phyloP scores from a whole-genome alignment of 139 green algal genomes.

The Eudorina sp. region DNA sequence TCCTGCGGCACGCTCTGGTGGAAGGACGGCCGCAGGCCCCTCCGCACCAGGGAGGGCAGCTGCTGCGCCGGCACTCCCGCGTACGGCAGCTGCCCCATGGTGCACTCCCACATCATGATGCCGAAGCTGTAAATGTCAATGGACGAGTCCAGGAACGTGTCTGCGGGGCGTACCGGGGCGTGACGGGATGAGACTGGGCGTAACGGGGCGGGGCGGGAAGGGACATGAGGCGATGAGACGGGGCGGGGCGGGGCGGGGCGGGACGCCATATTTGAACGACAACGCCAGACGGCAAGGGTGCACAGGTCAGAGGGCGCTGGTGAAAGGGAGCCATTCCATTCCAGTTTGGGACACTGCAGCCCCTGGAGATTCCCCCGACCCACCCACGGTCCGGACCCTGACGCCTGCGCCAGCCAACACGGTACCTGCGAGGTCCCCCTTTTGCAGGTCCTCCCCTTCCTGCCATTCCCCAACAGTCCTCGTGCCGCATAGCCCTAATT shows the following conservation, averaged over 20 bases:
- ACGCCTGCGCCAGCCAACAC: too few species aligned
- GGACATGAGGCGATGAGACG: background rate
- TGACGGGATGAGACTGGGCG: background rate
- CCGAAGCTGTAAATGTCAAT: constrained; percentile 55
- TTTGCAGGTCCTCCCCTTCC: background rate
- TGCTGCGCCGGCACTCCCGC: background rate
- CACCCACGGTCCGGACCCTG: too few species aligned
- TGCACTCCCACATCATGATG: constrained; percentile 57
- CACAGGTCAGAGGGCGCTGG: too few species aligned
- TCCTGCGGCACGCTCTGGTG: constrained; percentile 8
- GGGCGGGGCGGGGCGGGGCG: background rate
- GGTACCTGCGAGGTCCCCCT: background rate
- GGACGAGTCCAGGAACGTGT: background rate
- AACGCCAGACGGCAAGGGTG: too few species aligned
- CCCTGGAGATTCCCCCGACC: too few species aligned
- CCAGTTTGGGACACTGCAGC: too few species aligned
- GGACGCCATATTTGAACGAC: too few species aligned
- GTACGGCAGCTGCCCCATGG: constrained; percentile 23
- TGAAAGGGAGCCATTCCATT: too few species aligned
- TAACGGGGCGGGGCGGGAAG: background rate
- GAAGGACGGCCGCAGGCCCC: constrained; percentile 30
- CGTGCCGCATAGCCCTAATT: too few species aligned
- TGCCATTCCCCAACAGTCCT: too few species aligned
- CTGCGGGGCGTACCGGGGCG: background rate
- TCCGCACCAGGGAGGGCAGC: constrained; percentile 17